These are phyloP conservation scores for Geoglossum glabrum DNA, from an alignment of 495 filamentous ascomycete species.

Conservation along the genomic window DNA sequence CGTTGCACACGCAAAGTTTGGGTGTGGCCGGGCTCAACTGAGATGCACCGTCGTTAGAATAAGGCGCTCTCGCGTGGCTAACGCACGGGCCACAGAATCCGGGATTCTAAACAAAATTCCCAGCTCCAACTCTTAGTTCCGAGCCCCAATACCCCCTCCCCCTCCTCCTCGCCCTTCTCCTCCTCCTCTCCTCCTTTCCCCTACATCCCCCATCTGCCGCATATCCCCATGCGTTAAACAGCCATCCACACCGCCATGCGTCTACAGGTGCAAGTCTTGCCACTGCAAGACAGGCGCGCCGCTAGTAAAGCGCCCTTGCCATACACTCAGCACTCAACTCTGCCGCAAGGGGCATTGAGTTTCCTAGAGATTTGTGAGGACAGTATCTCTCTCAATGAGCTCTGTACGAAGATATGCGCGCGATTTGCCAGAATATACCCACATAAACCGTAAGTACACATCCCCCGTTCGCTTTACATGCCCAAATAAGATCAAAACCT, in stretches of 20 bases:
- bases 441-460: not conserved
- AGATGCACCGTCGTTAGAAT: not conserved
- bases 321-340: not conserved
- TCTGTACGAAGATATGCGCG: not conserved
- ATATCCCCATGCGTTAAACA: not conserved
- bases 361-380: conserved; percentile 1
- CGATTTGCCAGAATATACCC: conserved; percentile 1
- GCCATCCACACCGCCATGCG: not conserved
- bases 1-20: not conserved
- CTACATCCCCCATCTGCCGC: not conserved
- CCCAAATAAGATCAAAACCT: not conserved
- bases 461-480: not conserved
- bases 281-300: not conserved
- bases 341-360: not conserved
- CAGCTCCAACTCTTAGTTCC: not conserved
- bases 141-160: not conserved
- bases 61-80: not conserved
- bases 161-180: not conserved
- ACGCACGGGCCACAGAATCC: not conserved
- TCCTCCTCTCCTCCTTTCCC: not conserved
- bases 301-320: not conserved
- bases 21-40: not conserved
- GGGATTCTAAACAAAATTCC: not conserved
- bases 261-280: not conserved
- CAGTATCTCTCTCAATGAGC: not conserved